These are phyloP conservation scores for Candida buenavistaensis DNA, from an alignment of 1,139 yeast species.

Conservation along the genomic window DNA sequence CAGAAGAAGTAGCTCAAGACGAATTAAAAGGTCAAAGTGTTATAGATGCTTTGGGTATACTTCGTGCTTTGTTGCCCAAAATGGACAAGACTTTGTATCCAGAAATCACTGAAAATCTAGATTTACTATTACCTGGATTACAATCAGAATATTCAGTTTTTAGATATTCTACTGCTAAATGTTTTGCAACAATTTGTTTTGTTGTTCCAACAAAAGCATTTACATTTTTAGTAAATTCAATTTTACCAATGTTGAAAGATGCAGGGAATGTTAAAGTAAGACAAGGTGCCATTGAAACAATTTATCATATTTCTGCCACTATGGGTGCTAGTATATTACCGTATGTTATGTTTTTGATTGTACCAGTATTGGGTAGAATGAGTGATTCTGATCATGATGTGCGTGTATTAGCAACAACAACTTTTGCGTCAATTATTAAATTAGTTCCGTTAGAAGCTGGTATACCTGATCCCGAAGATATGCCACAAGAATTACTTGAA, in stretches of 20 bases:
- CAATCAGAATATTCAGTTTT: constrained; percentile 74
- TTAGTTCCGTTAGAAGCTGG: constrained; percentile 97
- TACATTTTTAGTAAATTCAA: constrained; percentile 72
- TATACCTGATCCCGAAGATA: constrained; percentile 91
- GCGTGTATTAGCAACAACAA: constrained; percentile 89
- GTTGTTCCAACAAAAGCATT: constrained; percentile 73
- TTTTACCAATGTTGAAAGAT: constrained; percentile 80
- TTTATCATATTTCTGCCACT: constrained; percentile 77
- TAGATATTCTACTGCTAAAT: constrained; percentile 88
- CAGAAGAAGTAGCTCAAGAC: constrained; percentile 41
- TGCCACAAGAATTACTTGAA: constrained; percentile 79
- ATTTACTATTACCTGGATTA: constrained; percentile 60
- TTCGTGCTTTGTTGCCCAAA: constrained; percentile 71
- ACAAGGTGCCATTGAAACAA: constrained; percentile 92
- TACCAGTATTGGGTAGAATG: constrained; percentile 97
- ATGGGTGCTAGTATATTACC: constrained; percentile 93
- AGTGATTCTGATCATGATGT: constrained; percentile 91
- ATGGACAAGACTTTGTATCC: constrained; percentile 51
- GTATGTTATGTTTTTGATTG: constrained; percentile 91
- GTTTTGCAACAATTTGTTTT: constrained; percentile 81
- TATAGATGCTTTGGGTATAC: constrained; percentile 83
- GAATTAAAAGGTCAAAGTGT: constrained; percentile 71
- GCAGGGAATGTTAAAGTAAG: constrained; percentile 76
- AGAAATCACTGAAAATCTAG: constrained; percentile 48
- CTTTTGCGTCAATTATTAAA: constrained; percentile 95